Evolutionary conservation across 2,329 filamentous ascomycete genomes (phyloP), one percentile per base, ranked within the genome.

Genomic region (Alternaria atra): DNA sequence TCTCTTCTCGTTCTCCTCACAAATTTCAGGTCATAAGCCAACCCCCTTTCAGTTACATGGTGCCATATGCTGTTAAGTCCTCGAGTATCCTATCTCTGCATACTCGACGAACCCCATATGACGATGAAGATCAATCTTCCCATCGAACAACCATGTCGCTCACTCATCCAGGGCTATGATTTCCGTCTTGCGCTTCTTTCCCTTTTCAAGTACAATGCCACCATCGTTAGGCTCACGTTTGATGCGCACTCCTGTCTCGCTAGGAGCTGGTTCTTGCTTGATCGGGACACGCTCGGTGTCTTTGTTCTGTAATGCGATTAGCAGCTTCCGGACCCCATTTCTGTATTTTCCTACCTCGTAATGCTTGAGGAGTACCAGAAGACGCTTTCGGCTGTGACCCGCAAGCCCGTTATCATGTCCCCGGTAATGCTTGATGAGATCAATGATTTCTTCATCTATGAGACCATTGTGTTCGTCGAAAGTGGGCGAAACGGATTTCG

Each of bases 141-240:
- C 12, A 5, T 34, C 12, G 7, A 4, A 4, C 2, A 20, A 1
- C 1, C 20, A 17, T 37, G 4, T 5, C 6, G 9, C 15, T 25
- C 17, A 59, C 2, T 54, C 56, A 32, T 61, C 59, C n/a, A 61
- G 2, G 2, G 53, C 54, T n/a, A 64, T 52, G 4, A 57, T 20
- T 25, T 61, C 61, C n/a, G 23, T 20, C 42, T 58, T 58, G 39
- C 34, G 39, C 23, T 25, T 43, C 37, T 58, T 58, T 30, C n/a
- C 50, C 2, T 29, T 25, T 10, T 27, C 35, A 12, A 15, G 17
- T 1, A 2, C 43, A 15, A 17, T 13, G 13, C 9, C 42, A 20
- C 34, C 34, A 1, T 30, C 34, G 0, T 4, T 1, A 0, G 6
- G 6, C 27, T 53, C 48, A 6, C 51, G 32, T 25, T 58, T 34